Evolutionary conservation across 1,139 yeast genomes (phyloP).

Genomic region (Blastobotrys arbuscula): DNA sequence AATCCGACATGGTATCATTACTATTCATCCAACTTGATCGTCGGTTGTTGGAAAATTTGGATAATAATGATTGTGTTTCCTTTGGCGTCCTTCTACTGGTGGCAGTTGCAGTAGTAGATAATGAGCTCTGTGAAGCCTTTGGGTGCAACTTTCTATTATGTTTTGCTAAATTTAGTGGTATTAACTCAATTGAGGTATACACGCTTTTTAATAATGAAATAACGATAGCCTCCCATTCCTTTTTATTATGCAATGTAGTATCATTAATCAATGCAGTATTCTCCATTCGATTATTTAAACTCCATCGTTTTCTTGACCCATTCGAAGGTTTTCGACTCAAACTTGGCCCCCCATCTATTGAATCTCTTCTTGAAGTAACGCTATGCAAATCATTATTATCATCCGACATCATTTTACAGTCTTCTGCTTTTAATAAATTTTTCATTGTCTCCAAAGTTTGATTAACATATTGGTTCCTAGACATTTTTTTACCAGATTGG

Average conservation of each 20-base stretch:
- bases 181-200: slow-evolving; percentile 28
- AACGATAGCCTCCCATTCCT: slow-evolving; percentile 29
- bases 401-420: slow-evolving; percentile 6
- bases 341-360: slow-evolving; percentile 15
- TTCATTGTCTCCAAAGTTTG: slow-evolving; percentile 24
- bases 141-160: slow-evolving; percentile 16
- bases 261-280: slow-evolving; percentile 21
- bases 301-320: slow-evolving; percentile 18
- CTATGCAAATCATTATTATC: slow-evolving; percentile 2
- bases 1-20: slow-evolving; percentile 23
- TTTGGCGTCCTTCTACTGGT: slow-evolving; percentile 12
- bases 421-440: slow-evolving; percentile 18
- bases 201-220: slow-evolving; percentile 24
- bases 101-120: not conserved
- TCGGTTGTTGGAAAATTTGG: slow-evolving; percentile 17
- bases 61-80: slow-evolving; percentile 14
- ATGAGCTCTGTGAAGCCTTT: slow-evolving; percentile 16
- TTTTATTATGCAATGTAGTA: slow-evolving; percentile 14
- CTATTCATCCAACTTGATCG: slow-evolving; percentile 24
- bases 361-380: slow-evolving; percentile 8
- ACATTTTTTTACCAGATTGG: slow-evolving; percentile 33
- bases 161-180: slow-evolving; percentile 26
- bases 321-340: slow-evolving; percentile 2
- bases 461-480: slow-evolving; percentile 29
- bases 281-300: slow-evolving; percentile 18